Conservation (phyloP, 345 rosid genomes). For the Pugionium dolabratum region DNA sequence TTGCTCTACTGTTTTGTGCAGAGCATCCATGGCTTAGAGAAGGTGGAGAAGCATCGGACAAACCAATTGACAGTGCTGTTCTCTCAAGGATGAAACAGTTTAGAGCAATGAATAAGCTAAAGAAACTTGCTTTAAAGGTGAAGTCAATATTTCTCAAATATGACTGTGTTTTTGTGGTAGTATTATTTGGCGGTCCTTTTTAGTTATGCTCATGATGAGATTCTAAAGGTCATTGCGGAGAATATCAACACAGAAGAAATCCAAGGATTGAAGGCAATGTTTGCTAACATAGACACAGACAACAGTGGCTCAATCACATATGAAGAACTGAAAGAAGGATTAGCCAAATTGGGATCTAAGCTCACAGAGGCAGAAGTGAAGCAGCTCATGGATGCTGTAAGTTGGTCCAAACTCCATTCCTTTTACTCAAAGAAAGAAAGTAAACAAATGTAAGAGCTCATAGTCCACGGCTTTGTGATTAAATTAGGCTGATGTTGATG, state of each 20-base stretch:
- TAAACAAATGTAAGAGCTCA: not conserved
- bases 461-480: not conserved
- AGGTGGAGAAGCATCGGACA: constrained; percentile 81
- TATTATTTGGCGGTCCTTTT: not conserved
- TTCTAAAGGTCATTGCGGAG: constrained; percentile 62
- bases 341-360: constrained; percentile 78
- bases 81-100: constrained; percentile 92
- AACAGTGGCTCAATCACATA: constrained; percentile 81
- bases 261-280: constrained; percentile 73
- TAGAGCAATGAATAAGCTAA: constrained; percentile 87
- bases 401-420: constrained; percentile 2
- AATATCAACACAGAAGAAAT: constrained; percentile 77
- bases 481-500: constrained; percentile 85
- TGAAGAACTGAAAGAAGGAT: constrained; percentile 72
- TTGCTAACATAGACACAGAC: constrained; percentile 81
- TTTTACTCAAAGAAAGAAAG: too few species aligned
- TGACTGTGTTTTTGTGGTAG: not conserved
- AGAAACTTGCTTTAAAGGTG: constrained; percentile 91
- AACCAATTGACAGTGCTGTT: constrained; percentile 84
- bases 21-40: constrained; percentile 74
- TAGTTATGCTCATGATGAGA: not conserved
- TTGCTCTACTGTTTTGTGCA: constrained; percentile 8
- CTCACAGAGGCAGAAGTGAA: constrained; percentile 74
- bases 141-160: too few species aligned
- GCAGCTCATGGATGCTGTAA: constrained; percentile 94